Conservation (phyloP, 164 flowering plant genomes). For the Berberis vulgaris region DNA sequence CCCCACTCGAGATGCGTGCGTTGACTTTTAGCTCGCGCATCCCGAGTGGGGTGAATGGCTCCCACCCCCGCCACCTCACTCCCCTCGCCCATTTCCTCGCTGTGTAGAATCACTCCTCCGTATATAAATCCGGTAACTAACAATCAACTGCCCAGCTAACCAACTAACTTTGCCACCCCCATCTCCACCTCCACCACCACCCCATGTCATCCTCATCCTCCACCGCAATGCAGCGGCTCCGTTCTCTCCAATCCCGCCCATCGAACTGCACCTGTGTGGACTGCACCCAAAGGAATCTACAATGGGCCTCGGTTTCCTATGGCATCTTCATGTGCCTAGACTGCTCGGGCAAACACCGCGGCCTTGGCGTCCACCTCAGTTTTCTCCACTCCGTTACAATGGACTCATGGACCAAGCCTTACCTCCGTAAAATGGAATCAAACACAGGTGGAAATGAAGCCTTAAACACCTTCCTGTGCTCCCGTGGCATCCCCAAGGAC, state of each 20-base stretch:
- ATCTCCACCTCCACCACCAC: too few relatives aligned
- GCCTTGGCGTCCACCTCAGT: constrained; percentile 20
- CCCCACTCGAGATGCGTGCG: too few relatives aligned
- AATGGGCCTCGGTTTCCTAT: constrained; percentile 22
- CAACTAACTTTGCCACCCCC: too few relatives aligned
- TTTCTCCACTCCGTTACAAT: constrained; percentile 17
- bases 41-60: too few relatives aligned
- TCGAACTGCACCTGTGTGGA: constrained; percentile 16
- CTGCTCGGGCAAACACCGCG: constrained; percentile 22
- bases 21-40: too few relatives aligned
- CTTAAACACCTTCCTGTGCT: constrained; percentile 12
- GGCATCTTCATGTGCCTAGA: constrained; percentile 26
- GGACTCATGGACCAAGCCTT: constrained; percentile 17
- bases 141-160: too few relatives aligned
- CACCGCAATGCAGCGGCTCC: constrained; percentile 11
- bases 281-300: constrained; percentile 19
- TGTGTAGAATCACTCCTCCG: too few relatives aligned
- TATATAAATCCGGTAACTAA: too few relatives aligned
- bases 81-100: too few relatives aligned
- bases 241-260: constrained; percentile 12
- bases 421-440: constrained; percentile 19
- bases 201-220: neutral
- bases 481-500: constrained; percentile 13
- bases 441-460: constrained; percentile 15
- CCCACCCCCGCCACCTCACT: too few relatives aligned